A percentile compares a stretch with the other conserved stretches of the same genome.
Evolutionary conservation across 352 stramenopile genomes (phyloP).

Genomic region (Thalassiosira pacifica): DNA sequence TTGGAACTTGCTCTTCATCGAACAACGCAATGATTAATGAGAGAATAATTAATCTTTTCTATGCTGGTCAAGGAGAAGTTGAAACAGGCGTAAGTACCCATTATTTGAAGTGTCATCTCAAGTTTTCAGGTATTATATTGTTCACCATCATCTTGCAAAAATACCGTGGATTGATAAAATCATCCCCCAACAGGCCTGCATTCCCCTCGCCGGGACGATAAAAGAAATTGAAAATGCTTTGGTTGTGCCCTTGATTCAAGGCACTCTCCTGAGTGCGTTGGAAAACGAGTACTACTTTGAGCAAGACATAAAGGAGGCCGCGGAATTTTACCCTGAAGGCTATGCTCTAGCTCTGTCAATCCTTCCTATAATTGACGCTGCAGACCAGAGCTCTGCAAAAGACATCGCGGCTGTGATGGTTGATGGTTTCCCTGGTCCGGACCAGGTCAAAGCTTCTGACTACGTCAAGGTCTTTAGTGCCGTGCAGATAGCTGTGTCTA

Average conservation of each 20-base stretch:
- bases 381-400: conserved; percentile 57
- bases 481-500: conserved; percentile 45
- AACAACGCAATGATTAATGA: conserved; percentile 74
- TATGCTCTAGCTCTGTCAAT: conserved; percentile 77
- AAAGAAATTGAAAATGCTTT: conserved; percentile 77
- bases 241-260: conserved; percentile 83
- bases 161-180: conserved; percentile 2
- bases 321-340: conserved; percentile 70
- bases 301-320: not conserved
- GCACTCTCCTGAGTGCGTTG: conserved; percentile 67
- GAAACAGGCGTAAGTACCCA: conserved; percentile 55
- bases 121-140: not conserved
- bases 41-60: conserved; percentile 76
- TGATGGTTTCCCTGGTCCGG: conserved; percentile 44
- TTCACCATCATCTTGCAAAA: not conserved
- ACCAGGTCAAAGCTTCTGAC: conserved; percentile 24
- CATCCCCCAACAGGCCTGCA: conserved; percentile 67
- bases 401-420: conserved; percentile 69
- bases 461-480: conserved; percentile 54
- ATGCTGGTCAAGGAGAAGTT: conserved; percentile 74
- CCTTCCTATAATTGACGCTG: conserved; percentile 76
- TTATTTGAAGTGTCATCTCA: not conserved
- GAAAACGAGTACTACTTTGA: conserved; percentile 65
- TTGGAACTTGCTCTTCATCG: conserved; percentile 73
- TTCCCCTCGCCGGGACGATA: conserved; percentile 67